Conservation (phyloP, 306 rosid species). For the Hippophae rhamnoides region DNA sequence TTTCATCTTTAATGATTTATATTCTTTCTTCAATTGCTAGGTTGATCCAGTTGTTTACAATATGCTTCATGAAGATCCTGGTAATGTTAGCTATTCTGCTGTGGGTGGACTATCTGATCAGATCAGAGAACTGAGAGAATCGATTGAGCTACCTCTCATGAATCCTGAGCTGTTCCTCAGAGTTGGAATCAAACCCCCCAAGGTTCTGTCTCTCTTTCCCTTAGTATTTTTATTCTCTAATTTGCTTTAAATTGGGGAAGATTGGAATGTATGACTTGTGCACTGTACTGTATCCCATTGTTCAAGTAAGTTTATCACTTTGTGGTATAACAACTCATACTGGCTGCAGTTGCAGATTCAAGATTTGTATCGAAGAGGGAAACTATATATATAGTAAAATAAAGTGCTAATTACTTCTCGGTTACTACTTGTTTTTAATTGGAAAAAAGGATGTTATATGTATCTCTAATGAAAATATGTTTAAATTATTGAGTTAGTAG, state of each 20-base stretch:
- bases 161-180: constrained; percentile 92
- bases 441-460: too few relatives aligned
- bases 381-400: too few relatives aligned
- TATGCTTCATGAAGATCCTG: constrained; percentile 97
- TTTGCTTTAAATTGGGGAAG: neutral
- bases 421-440: too few relatives aligned
- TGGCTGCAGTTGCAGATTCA: too few relatives aligned
- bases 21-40: constrained; percentile 32
- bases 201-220: constrained; percentile 32
- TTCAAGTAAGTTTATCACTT: neutral
- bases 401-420: too few relatives aligned
- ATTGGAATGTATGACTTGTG: neutral
- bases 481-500: too few relatives aligned
- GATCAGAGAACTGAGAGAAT: constrained; percentile 92
- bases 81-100: constrained; percentile 94
- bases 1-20: constrained; percentile 9
- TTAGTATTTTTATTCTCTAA: too few relatives aligned
- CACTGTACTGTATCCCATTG: neutral
- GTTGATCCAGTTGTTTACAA: constrained; percentile 92
- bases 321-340: neutral
- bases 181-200: constrained; percentile 97
- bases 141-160: constrained; percentile 89
- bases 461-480: too few relatives aligned
- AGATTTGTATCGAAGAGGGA: too few relatives aligned
- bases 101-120: constrained; percentile 97